These are phyloP conservation scores for Cenococcum geophilum DNA, from an alignment of 495 filamentous ascomycete genomes.

Conservation along the genomic window DNA sequence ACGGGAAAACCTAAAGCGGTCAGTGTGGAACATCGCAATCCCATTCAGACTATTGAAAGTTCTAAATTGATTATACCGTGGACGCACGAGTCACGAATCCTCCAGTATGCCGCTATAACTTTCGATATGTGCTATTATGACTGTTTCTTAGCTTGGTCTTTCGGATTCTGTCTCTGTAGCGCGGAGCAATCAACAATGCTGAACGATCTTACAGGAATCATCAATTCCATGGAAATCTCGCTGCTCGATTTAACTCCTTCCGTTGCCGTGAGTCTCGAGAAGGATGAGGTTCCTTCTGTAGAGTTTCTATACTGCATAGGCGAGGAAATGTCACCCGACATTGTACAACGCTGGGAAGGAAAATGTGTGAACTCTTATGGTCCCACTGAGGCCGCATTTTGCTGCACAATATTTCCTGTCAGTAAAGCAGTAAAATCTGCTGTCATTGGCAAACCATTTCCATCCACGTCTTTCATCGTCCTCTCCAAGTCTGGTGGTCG, in stretches of 20 bases:
- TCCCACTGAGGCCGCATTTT: conserved; percentile 32
- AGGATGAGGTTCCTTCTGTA: conserved; percentile 33
- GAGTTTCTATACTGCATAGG: conserved; percentile 42
- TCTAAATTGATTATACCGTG: conserved; percentile 36
- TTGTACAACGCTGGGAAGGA: conserved; percentile 25
- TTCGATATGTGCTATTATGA: conserved; percentile 46
- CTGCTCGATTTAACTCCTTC: conserved; percentile 42
- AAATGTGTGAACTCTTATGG: conserved; percentile 33
- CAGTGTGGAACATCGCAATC: conserved; percentile 38
- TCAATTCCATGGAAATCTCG: conserved; percentile 31
- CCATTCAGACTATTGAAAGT: conserved; percentile 37
- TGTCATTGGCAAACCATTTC: conserved; percentile 31
- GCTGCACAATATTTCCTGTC: conserved; percentile 26
- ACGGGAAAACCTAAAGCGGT: conserved; percentile 42
- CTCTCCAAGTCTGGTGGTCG: conserved; percentile 15
- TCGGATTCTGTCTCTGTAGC: conserved; percentile 40
- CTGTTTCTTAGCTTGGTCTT: conserved; percentile 44
- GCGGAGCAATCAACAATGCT: conserved; percentile 34
- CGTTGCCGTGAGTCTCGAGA: conserved; percentile 35
- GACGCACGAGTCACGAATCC: conserved; percentile 32
- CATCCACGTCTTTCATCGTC: conserved; percentile 27
- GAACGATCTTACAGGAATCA: conserved; percentile 33
- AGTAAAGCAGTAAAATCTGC: conserved; percentile 13
- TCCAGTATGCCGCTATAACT: conserved; percentile 43
- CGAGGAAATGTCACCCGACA: conserved; percentile 24